These are phyloP conservation scores for Kwoniella dejecticola DNA, from an alignment of 768 basidiomycete genomes.

Conservation along the genomic window DNA sequence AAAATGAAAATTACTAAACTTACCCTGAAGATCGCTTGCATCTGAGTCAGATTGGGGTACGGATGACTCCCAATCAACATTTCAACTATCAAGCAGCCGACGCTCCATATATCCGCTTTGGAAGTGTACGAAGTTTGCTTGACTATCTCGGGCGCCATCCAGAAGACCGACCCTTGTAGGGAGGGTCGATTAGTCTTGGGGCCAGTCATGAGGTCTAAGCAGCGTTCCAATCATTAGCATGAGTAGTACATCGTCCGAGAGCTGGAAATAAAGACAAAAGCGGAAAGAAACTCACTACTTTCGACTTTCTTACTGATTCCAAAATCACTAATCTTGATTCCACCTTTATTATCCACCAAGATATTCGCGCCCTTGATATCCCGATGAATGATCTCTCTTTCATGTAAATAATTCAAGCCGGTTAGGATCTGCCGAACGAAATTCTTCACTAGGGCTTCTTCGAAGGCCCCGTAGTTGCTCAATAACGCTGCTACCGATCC, in stretches of 20 bases:
- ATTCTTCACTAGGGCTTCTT: constrained; percentile 85
- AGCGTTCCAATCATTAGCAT: not conserved
- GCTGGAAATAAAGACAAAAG: no score
- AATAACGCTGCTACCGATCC: constrained; percentile 88
- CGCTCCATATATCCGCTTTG: constrained; percentile 96
- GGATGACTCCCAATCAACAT: constrained; percentile 97
- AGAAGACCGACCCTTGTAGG: constrained; percentile 95
- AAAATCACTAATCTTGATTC: constrained; percentile 96
- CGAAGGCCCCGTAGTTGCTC: constrained; percentile 89
- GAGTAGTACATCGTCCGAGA: no score
- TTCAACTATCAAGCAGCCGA: constrained; percentile 91
- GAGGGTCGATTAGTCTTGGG: constrained; percentile 84
- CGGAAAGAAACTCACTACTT: constrained; percentile 68
- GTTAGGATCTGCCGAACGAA: constrained; percentile 89
- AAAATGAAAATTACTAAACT: no score
- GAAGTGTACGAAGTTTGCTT: constrained; percentile 89
- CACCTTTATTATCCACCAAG: constrained; percentile 95
- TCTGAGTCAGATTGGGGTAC: constrained; percentile 92
- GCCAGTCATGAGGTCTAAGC: constrained; percentile 55
- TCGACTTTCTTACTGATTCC: constrained; percentile 97
- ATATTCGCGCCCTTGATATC: constrained; percentile 99
- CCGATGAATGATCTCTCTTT: constrained; percentile 90
- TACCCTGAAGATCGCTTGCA: constrained; percentile 99
- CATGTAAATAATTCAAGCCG: constrained; percentile 86
- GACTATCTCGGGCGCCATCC: constrained; percentile 99